These are phyloP conservation scores for Rhododendron ferrugineum DNA, from an alignment of 148 eudicot species.

Conservation along the genomic window DNA sequence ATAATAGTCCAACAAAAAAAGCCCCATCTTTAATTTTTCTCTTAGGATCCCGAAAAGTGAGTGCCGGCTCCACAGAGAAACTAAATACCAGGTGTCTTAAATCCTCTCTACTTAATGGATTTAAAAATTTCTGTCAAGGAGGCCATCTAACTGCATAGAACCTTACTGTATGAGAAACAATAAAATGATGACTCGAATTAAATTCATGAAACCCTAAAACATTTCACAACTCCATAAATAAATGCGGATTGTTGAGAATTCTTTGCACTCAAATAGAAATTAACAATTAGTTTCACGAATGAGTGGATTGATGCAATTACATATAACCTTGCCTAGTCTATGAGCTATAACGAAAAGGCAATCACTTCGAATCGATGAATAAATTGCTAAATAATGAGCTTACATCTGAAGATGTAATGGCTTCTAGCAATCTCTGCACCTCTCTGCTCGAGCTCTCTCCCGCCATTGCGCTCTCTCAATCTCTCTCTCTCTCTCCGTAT, in stretches of 20 bases:
- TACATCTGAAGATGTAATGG: constrained; percentile 73
- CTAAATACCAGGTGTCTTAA: background rate
- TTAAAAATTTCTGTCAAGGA: too few species aligned
- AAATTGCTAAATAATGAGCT: constrained; percentile 19
- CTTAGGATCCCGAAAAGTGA: background rate
- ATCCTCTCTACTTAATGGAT: background rate
- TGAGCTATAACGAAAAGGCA: background rate
- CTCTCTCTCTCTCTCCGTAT: background rate
- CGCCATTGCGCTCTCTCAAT: background rate
- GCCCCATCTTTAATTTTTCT: background rate
- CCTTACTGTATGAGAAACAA: background rate
- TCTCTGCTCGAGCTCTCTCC: constrained; percentile 34
- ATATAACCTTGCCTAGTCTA: background rate
- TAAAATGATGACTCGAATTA: background rate
- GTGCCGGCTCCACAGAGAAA: background rate
- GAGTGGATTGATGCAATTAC: background rate
- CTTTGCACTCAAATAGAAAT: background rate
- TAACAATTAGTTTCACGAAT: background rate
- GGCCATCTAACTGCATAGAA: background rate
- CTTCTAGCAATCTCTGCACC: constrained; percentile 46
- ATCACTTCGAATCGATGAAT: background rate
- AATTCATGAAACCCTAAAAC: background rate
- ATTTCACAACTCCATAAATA: background rate
- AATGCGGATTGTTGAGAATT: background rate
- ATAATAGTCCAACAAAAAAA: background rate